These are phyloP conservation scores for Tolypocladium ophioglossoides DNA, from an alignment of 2,329 filamentous ascomycete genomes.

Conservation along the genomic window DNA sequence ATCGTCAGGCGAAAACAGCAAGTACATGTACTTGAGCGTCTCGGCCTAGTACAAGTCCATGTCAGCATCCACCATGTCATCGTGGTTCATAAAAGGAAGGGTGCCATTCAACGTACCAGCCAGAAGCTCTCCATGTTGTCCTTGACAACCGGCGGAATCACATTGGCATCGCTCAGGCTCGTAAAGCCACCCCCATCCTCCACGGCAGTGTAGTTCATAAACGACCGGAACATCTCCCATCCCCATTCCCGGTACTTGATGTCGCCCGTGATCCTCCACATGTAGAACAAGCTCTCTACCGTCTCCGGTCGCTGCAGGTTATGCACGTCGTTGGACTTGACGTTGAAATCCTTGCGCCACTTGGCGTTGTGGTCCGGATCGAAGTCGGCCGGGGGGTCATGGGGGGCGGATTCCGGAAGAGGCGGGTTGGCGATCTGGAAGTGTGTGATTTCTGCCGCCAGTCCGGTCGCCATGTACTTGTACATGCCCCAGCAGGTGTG, in stretches of 20 bases:
- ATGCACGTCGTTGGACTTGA: conserved; percentile 76
- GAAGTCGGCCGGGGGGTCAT: conserved; percentile 37
- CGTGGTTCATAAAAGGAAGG: neutral
- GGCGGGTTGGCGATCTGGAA: conserved; percentile 69
- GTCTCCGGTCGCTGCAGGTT: conserved; percentile 95
- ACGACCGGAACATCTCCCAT: conserved; percentile 96
- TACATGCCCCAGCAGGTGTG: conserved; percentile 99
- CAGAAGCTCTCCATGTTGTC: conserved; percentile 99
- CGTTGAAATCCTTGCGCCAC: conserved; percentile 70
- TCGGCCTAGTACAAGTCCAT: conserved; percentile 53
- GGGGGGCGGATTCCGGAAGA: conserved; percentile 40
- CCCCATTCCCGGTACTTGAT: conserved; percentile 87
- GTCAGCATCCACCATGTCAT: neutral
- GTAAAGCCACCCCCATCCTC: conserved; percentile 72
- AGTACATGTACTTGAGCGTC: conserved; percentile 95
- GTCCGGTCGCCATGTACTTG: conserved; percentile 74
- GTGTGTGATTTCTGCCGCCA: conserved; percentile 92
- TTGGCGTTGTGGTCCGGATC: conserved; percentile 41
- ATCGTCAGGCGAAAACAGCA: conserved; percentile 79
- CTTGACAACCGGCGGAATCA: conserved; percentile 54
- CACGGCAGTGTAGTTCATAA: conserved; percentile 76
- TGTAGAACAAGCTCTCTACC: conserved; percentile 92
- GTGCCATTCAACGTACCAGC: conserved; percentile 52
- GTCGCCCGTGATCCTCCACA: conserved; percentile 96
- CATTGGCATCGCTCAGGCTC: conserved; percentile 64